These are phyloP conservation scores for Stylonectria norvegica DNA, from an alignment of 2,329 filamentous ascomycete genomes.

Conservation along the genomic window DNA sequence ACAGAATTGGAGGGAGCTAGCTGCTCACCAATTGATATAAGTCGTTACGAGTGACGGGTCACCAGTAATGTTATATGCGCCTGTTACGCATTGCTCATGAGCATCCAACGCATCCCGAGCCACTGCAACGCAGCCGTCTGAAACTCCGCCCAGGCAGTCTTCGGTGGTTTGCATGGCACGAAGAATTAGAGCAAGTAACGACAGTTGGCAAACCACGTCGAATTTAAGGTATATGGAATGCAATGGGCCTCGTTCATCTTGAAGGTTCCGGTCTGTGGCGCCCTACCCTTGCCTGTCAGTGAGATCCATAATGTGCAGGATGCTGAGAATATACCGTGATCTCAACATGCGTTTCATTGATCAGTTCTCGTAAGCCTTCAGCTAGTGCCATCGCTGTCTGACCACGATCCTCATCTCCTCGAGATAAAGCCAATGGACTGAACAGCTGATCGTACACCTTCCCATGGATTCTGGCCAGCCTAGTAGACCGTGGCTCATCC, in stretches of 20 bases:
- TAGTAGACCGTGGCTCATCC: constrained; percentile 16
- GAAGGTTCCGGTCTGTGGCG: too few relatives aligned
- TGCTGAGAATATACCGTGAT: constrained; percentile 5
- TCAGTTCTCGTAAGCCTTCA: constrained; percentile 8
- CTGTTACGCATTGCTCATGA: constrained; percentile 34
- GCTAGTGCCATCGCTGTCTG: constrained; percentile 2
- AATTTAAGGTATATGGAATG: constrained; percentile 29
- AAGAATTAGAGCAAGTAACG: constrained; percentile 33
- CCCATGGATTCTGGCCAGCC: constrained; percentile 28
- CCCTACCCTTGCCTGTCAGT: too few relatives aligned
- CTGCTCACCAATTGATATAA: constrained; percentile 35
- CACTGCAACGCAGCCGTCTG: constrained; percentile 28
- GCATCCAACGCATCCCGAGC: constrained; percentile 33
- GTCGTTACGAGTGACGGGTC: constrained; percentile 29
- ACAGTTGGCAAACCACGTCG: constrained; percentile 34
- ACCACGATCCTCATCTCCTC: background rate
- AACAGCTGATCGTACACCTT: constrained; percentile 34
- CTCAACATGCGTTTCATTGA: constrained; percentile 10
- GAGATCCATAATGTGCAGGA: accelerated
- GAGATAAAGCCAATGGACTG: constrained; percentile 18
- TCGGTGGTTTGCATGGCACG: constrained; percentile 19
- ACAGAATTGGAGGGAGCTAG: background rate
- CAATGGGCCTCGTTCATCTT: too few relatives aligned
- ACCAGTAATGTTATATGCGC: too few relatives aligned
- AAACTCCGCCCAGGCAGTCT: background rate